Evolutionary conservation across 495 filamentous ascomycete species (phyloP), one percentile per base, ranked within the genome.

Genomic region (Xylaria bambusicola): DNA sequence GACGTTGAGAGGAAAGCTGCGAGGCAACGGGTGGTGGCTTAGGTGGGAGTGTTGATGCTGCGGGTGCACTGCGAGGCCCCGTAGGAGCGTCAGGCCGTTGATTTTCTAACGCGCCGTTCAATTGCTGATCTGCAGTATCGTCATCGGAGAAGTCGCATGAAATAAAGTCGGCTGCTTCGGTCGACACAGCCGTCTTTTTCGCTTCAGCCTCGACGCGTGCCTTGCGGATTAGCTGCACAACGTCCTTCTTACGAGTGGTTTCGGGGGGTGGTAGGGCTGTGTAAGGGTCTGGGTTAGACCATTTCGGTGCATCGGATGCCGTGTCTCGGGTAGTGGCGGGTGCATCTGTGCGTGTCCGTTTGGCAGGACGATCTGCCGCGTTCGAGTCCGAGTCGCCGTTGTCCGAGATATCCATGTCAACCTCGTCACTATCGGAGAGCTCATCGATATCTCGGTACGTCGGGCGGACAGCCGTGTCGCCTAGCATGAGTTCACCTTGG

Each of bases 251-350:
- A 66, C 91, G 91, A 17, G 77, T 76, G 36, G 82, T 78, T 40
- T 79, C 62, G 0, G 84, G 80, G 6, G 90, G 90, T 6, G 92
- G 92, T 7, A 94, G 75, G 2, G 79, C 87, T 3, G 89, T 94
- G 73, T 96, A 97, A 0, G 91, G 91, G 72, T 97, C 92, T 3
- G 92, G 91, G 64, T 97, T 97, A 1, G 91, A 96, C 92, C 92
- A 97, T 71, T 86, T 89, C 0, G 91, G 91, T 2, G 71, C 56
- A 60, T 66, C 72, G 60, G 78, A 63, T 49, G 59, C 31, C 1
- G 53, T 38, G 6, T 3, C 36, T 3, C 6, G 23, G 24, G 79
- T 73, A 9, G 71, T 56, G 8, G 72, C 62, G 41, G 68, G 64
- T 12, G 49, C 60, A 7, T 62, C 62, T 12, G 69, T 65, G n/a